Conservation (phyloP, 2,329 filamentous ascomycete genomes). For the Gremmenia infestans region DNA sequence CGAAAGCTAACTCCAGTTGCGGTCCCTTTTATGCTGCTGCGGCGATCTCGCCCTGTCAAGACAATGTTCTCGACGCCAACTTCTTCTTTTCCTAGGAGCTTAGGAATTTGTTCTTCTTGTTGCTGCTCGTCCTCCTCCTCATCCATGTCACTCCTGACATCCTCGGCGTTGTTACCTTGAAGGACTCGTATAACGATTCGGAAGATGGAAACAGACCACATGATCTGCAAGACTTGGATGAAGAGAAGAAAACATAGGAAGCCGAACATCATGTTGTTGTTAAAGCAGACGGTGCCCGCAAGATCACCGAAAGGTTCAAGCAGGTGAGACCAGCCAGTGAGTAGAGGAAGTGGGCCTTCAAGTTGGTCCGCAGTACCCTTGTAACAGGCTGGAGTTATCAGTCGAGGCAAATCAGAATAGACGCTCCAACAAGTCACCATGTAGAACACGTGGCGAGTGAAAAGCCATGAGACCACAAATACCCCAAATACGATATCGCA, state of each 20-base stretch:
- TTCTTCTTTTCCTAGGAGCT: too few relatives aligned
- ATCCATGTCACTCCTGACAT: slow-evolving; percentile 75
- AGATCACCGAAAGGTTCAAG: slow-evolving; percentile 66
- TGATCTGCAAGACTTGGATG: slow-evolving; percentile 70
- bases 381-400: slow-evolving; percentile 67
- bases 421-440: slow-evolving; percentile 74
- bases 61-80: too few relatives aligned
- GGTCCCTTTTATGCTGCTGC: too few relatives aligned
- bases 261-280: slow-evolving; percentile 62
- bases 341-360: slow-evolving; percentile 43
- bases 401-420: slow-evolving; percentile 56
- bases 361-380: slow-evolving; percentile 48
- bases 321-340: slow-evolving; percentile 50
- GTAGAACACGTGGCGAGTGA: slow-evolving; percentile 76
- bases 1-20: too few relatives aligned
- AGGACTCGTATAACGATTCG: slow-evolving; percentile 75
- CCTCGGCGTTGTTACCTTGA: slow-evolving; percentile 69
- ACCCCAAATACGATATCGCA: slow-evolving; percentile 79
- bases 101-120: neutral
- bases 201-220: slow-evolving; percentile 84
- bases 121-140: slow-evolving; percentile 49
- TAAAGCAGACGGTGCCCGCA: slow-evolving; percentile 74
- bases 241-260: slow-evolving; percentile 74
- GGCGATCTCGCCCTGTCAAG: too few relatives aligned
- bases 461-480: slow-evolving; percentile 79